Evolutionary conservation across 2,329 filamentous ascomycete species (phyloP), one percentile per base, ranked within the genome.

Genomic region (Amauroascus verrucosus): DNA sequence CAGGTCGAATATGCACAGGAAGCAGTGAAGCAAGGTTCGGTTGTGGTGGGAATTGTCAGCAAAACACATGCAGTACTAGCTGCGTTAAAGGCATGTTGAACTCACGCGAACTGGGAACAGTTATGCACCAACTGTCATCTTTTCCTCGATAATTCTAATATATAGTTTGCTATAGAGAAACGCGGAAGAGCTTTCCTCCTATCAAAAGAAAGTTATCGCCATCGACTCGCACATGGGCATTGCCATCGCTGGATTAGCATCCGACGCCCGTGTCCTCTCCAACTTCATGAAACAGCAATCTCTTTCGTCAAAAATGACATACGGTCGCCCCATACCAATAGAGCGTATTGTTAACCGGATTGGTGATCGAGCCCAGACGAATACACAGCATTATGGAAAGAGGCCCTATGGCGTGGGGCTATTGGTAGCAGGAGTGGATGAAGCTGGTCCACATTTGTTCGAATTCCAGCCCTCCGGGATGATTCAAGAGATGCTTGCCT

Each of bases 281-380:
- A 98, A 98, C 82, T 98, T 96, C 78, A 97, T 98, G 91, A 97
- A 96, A 78, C 89, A 95, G 75, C 93, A 97, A 76, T 95, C 88
- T 59, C 88, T 98, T 65, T 86, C 88, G 65, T 91, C 93, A 65
- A 89, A 91, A 71, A 84, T 98, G 64, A 95, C 89, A 54, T 97
- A 95, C 77, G 91, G 88, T 73, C 90, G 93, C 61, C 83, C 90
- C 61, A 93, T 98, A 69, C 88, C 89, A 30, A 77, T 97, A 67
- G 85, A 88, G 66, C 85, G 86, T 58, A 88, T 97, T 64, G 90
- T 95, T 62, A 80, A 83, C 60, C 85, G 91, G 72, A 96, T 98
- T 67, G 91, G 87, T 63, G 89, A 95, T 71, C 93, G 95, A 72
- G 93, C 93, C 47, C 93, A 98, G 77, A 85, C 86, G 66, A 97